Evolutionary conservation across 176 grass and related monocot genomes (phyloP), one percentile per base, ranked within the genome.

Genomic region (Oryza punctata): DNA sequence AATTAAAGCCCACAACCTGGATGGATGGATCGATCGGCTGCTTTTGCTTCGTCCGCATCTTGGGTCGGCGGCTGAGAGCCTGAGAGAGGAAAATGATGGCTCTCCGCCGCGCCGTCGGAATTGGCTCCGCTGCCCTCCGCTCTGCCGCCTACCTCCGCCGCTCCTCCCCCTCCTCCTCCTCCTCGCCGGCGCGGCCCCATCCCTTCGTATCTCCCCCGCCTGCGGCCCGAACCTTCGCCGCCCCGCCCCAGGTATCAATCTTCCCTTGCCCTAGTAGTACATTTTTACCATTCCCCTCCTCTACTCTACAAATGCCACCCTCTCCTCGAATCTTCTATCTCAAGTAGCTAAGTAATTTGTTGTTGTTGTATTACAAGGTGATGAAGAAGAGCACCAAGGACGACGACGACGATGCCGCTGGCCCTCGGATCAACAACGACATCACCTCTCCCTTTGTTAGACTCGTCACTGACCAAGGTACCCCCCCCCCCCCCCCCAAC

Each of bases 361-460:
- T 47, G 13, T 14, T 47, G 12, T 47, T 47, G 12, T 47, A 15
- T 47, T 47, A 47, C 46, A 32, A 88, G 78, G 79, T 16, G 23
- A 91, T 16, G 23, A 91, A 88, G 18, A 73, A 8, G 76, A 79
- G 66, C 38, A 11, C 4, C 65, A 91, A 69, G 73, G 66, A 91
- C 9, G 69, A 79, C 15, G 69, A 79, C 21, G 29, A 78, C 1
- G 87, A 23, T 16, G 37, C 3, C 25, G 37, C 25, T 2, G 79
- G 84, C 2, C 73, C 27, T 0, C 61, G 88, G 25, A 3, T 86
- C 26, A 90, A 90, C 88, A 78, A 82, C 60, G 79, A 80, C 45
- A 90, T 90, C 88, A 82, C 40, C 45, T 25, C 83, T 1, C 73
- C 67, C 45, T 82, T 90, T 18, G 59, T 90, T 73, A 66, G 83